Percentiles rank a stretch among this genome's conserved stretches.
Evolutionary conservation across 1,284 basidiomycete genomes (phyloP).

Genomic region (Xanthoconium separans): DNA sequence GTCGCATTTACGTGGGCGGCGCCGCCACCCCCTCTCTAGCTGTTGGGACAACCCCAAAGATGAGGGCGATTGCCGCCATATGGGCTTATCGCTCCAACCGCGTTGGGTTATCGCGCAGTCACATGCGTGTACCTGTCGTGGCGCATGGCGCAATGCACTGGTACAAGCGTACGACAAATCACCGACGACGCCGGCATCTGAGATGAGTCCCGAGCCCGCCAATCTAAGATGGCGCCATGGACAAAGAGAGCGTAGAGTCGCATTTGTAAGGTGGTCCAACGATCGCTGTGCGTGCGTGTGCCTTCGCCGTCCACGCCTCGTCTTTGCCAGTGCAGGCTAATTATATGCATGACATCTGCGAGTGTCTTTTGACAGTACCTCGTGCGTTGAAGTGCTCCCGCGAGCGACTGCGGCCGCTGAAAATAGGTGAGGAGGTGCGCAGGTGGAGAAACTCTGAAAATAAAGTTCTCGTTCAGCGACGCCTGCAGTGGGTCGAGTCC

Average conservation of each 20-base stretch:
- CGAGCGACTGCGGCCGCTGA: slow-evolving; percentile 8
- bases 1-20: not conserved
- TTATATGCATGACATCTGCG: slow-evolving; percentile 11
- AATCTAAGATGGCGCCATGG: not conserved
- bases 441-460: slow-evolving; percentile 3
- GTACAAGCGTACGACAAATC: not conserved
- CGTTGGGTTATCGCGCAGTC: slow-evolving; percentile 2
- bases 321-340: slow-evolving; percentile 6
- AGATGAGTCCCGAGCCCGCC: not conserved
- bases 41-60: not conserved
- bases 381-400: not conserved
- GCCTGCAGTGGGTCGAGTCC: not conserved
- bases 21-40: not conserved
- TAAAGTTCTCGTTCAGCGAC: slow-evolving; percentile 14
- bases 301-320: not conserved
- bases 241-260: no score
- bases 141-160: not conserved
- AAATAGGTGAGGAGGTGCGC: slow-evolving; percentile 11
- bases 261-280: not conserved
- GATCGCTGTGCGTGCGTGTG: slow-evolving; percentile 11
- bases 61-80: not conserved
- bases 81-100: slow-evolving; percentile 4
- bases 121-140: not conserved
- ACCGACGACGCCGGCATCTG: not conserved
- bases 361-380: not conserved